Base-by-base conservation (phyloP, 305 asterid species). In the Coffea humblotiana region DNA sequence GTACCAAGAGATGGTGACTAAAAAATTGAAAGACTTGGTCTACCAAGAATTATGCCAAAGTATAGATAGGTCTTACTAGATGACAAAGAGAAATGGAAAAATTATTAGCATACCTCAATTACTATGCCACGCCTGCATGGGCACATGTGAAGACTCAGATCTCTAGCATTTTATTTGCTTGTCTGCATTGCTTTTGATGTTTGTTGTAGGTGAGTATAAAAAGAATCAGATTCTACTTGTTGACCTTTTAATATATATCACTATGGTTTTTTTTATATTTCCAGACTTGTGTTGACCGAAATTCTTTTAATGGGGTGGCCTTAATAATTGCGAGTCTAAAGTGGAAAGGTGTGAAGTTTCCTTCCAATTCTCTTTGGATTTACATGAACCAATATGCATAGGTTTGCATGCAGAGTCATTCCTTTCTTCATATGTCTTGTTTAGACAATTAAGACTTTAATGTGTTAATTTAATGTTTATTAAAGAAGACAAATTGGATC, bases 111-210 rank as follows among this genome's bases (percentile, higher is more conserved):
- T 83, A 78, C 87, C 89, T 85, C 43, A 80, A 82, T 82, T 64
- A 80, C 81, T 80, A 75, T 79, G 84, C 78, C 90, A 84, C 64
- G 79, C 85, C 79, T 82, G 85, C 83, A 75, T 78, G 88, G 71
- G 67, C 86, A 86, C 93, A 92, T 92, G 97, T 87, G 89, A 72
- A 80, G 60, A 78, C 86, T 84, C 89, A 77, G 86, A 88, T 86
- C 87, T 88, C 89, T 80, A 56, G 83, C 77, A 82, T 72, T 79
- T 75, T 82, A 82, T 65, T 81, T 71, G 77, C 76, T 84, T 84
- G 85, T 87, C 86, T 73, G 77, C 78, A 48, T 74, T 82, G 65
- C 83, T 82, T 81, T 78, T 78, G 78, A 74, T 80, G 47, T 79
- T 54, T 56, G 75, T 71, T 68, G 81, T 75, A 47, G 61, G 77